Base-by-base conservation (phyloP, 1,284 basidiomycete species). In the Tremellales sp. region DNA sequence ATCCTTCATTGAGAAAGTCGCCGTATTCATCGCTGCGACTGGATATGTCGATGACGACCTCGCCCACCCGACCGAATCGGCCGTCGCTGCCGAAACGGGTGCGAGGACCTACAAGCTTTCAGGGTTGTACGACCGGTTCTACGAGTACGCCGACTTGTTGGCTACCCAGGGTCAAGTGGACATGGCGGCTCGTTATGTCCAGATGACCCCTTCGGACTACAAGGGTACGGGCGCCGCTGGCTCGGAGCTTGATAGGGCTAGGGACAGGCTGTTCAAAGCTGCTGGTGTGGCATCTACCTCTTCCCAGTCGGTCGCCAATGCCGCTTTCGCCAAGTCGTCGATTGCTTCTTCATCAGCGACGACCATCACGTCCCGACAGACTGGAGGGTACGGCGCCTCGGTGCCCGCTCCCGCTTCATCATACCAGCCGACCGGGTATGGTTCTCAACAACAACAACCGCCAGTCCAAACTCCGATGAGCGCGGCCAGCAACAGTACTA, bases 1-100 rank as follows among this genome's bases (percentile, higher is more conserved):
- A 73, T 86, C 86, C 0, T 94, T 98, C 75, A 83, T 97, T 65
- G 94, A 98, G 75, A 98, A 98, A 76, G 91, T 97, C 37, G 85
- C 89, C 1, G 84, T 96, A 36, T 98, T 98, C 82, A 85, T 89
- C 55, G 81, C 83, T 48, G 94, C 94, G 0, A 89, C 89, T 46
- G 82, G 81, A 33, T 98, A 97, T 72, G 80, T 84, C 55, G 94
- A 98, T 69, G 74, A 78, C 27, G 92, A 96, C 58, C 78, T 97
- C 21, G 62, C 74, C 11, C 52, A 54, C 2, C 76, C 79, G 2
- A 77, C 77, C 3, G 62, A 70, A 40, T 73, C 75, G n/a, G 64
- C 65, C 11, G 67, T 64, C 19, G 69, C 76, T 21, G 75, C 75
- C 31, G 79, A 81, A 50, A 76, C 77, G 1, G 78, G 78, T 5